Conservation (phyloP, 805 yeast species). For the Saccharomycopsis selenospora region DNA sequence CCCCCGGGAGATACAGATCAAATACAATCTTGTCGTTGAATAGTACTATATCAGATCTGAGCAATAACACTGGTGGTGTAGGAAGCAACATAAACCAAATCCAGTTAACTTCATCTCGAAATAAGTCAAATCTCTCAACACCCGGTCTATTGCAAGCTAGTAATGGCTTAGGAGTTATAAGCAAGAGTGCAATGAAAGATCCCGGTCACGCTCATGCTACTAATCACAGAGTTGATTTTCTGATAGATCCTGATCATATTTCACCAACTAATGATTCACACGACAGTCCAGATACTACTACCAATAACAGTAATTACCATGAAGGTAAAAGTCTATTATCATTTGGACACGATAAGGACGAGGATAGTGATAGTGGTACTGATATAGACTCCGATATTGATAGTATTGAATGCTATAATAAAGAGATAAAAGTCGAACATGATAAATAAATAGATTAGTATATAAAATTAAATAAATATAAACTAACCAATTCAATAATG, state of each 20-base stretch:
- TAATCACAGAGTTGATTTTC: neutral
- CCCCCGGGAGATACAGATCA: conserved; percentile 17
- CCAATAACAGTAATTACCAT: neutral
- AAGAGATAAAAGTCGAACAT: neutral
- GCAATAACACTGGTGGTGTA: neutral
- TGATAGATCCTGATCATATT: conserved; percentile 6
- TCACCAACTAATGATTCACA: no score
- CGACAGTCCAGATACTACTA: neutral
- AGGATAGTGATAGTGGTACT: conserved; percentile 16
- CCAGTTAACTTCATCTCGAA: neutral
- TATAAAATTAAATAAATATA: no score
- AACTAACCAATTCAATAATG: no score
- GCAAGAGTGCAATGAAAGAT: neutral
- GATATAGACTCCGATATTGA: conserved; percentile 17
- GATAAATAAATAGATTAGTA: neutral
- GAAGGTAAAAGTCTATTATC: neutral
- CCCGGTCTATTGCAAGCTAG: no score
- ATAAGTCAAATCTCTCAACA: neutral
- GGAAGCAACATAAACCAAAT: neutral
- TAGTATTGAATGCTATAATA: neutral
- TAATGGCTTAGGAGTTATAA: neutral
- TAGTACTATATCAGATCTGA: conserved; percentile 4
- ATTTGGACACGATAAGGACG: neutral
- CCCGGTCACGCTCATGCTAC: neutral
- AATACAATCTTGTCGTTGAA: conserved; percentile 17